Percentiles rank a stretch among this genome's conserved stretches.
phyloP scores from a whole-genome alignment of 306 rosid species.

The Herpetospermum pedunculosum region DNA sequence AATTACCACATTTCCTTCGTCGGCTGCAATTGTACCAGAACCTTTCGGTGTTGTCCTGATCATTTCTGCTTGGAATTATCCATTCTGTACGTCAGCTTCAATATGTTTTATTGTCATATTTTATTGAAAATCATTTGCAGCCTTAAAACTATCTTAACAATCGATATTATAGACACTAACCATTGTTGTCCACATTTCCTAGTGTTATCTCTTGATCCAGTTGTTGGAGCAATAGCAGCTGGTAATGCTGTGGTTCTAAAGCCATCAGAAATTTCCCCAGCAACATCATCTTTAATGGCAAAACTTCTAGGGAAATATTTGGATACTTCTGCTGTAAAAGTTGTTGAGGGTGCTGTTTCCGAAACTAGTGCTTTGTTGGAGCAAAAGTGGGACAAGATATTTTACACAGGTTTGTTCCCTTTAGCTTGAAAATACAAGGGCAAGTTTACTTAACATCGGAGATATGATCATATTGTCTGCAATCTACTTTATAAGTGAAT shows the following conservation, averaged over 20 bases:
- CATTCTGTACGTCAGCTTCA: constrained; percentile 61
- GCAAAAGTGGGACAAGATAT: constrained; percentile 99
- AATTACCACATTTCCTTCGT: constrained; percentile 65
- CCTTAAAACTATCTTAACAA: background rate
- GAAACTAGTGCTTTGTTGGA: constrained; percentile 77
- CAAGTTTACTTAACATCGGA: background rate
- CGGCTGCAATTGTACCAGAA: constrained; percentile 91
- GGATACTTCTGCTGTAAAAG: constrained; percentile 66
- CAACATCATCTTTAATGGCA: constrained; percentile 71
- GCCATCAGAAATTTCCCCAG: constrained; percentile 91
- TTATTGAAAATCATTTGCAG: background rate
- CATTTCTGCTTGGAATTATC: constrained; percentile 98
- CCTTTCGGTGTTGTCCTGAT: constrained; percentile 77
- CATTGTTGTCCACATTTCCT: constrained; percentile 13
- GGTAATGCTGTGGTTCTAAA: constrained; percentile 93
- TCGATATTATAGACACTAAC: background rate
- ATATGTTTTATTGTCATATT: background rate
- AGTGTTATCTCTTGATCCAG: constrained; percentile 91
- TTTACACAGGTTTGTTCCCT: constrained; percentile 63
- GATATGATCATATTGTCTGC: background rate
- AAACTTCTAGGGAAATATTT: constrained; percentile 54
- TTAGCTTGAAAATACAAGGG: background rate
- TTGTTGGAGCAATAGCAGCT: constrained; percentile 94
- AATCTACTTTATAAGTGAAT: too few species aligned
- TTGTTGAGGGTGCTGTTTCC: constrained; percentile 79